These are phyloP conservation scores for Pleurotus tuoliensis DNA, from an alignment of 768 basidiomycete genomes.

Conservation along the genomic window DNA sequence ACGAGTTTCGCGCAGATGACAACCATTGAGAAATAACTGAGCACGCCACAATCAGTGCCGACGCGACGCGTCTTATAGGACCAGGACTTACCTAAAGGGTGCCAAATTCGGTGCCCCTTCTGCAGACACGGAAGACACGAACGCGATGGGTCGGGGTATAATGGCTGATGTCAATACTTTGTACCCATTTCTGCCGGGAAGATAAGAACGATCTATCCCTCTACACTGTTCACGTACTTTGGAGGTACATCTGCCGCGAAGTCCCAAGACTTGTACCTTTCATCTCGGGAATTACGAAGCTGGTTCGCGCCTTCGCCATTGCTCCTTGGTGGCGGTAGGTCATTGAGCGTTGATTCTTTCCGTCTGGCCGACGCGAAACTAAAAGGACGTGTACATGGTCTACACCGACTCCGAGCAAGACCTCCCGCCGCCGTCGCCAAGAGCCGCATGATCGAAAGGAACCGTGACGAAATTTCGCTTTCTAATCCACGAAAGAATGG, in stretches of 20 bases:
- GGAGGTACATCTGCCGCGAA: constrained; percentile 33
- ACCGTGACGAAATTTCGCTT: too few relatives aligned
- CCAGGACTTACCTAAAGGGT: constrained; percentile 50
- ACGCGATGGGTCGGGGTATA: constrained; percentile 64
- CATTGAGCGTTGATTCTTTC: not conserved
- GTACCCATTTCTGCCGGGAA: constrained; percentile 34
- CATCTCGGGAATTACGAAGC: constrained; percentile 17
- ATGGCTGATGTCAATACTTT: constrained; percentile 54
- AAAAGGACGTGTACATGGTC: not conserved
- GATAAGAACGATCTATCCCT: too few relatives aligned
- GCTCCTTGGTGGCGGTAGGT: not conserved
- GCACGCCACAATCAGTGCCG: constrained; percentile 9
- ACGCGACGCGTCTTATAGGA: not conserved
- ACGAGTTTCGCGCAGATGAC: not conserved
- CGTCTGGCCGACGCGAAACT: not conserved
- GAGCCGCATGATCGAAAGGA: not conserved
- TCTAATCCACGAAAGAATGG: too few relatives aligned
- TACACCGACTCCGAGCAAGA: too few relatives aligned
- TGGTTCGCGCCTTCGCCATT: not conserved
- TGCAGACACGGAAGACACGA: constrained; percentile 56
- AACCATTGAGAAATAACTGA: constrained; percentile 64
- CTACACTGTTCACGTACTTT: not conserved
- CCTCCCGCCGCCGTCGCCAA: not conserved
- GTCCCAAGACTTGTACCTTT: constrained; percentile 38
- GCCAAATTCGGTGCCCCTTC: constrained; percentile 57